These are phyloP conservation scores for Blepharisma stoltei DNA, from an alignment of 73 alveolate genomes.

Conservation along the genomic window DNA sequence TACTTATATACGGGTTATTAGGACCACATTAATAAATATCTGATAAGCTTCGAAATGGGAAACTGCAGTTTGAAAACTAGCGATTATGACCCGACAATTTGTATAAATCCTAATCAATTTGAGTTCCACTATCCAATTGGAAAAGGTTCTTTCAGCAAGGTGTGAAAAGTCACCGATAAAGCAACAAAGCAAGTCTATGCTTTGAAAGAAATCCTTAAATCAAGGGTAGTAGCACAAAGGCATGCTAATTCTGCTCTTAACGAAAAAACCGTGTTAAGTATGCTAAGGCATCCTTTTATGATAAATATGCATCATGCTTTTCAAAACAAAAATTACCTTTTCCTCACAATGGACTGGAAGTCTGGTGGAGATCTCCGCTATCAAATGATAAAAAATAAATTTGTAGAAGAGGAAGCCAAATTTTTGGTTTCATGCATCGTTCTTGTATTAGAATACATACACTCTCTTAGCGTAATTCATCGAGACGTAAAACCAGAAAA, in stretches of 20 bases:
- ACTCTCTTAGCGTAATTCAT: constrained; percentile 48
- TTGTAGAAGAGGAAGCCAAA: constrained; percentile 43
- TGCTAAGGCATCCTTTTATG: constrained; percentile 28
- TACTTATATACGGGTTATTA: too few species aligned
- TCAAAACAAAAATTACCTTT: constrained; percentile 33
- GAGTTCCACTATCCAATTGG: neutral
- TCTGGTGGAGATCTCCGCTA: constrained; percentile 43
- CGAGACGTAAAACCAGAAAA: constrained; percentile 65
- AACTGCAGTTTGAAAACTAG: too few species aligned
- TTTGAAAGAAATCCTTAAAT: neutral
- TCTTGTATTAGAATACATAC: constrained; percentile 48
- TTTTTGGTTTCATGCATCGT: constrained; percentile 49
- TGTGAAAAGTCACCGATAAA: neutral
- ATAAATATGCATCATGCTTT: constrained; percentile 42
- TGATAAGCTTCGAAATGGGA: too few species aligned
- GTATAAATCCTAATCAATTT: too few species aligned
- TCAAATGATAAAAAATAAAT: constrained; percentile 24
- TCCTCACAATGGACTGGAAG: constrained; percentile 34
- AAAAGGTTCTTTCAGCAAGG: constrained; percentile 2
- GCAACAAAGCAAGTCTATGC: neutral
- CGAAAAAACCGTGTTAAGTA: neutral
- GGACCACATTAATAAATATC: too few species aligned
- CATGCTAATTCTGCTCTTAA: neutral
- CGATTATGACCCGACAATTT: too few species aligned
- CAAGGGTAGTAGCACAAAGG: neutral